Percentiles rank a stretch among this genome's conserved stretches.
These are phyloP conservation scores for Leccinum truebloodii DNA, from an alignment of 768 basidiomycete genomes.

Conservation along the genomic window DNA sequence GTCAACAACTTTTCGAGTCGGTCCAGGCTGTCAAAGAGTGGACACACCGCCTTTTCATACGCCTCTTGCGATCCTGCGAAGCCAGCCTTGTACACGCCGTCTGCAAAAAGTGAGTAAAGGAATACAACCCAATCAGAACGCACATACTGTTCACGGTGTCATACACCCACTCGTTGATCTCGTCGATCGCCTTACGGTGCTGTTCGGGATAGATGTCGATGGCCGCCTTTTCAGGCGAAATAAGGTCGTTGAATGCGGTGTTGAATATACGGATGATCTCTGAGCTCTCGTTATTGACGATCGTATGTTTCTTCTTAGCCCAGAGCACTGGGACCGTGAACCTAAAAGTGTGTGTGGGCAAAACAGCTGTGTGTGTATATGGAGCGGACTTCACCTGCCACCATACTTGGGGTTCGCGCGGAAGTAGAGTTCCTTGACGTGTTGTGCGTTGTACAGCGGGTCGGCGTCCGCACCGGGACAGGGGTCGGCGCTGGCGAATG, in stretches of 20 bases:
- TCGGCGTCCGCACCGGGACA: constrained; percentile 79
- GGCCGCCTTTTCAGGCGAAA: constrained; percentile 63
- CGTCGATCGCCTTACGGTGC: constrained; percentile 76
- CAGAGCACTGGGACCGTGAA: constrained; percentile 91
- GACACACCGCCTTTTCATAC: constrained; percentile 73
- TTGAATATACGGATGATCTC: constrained; percentile 97
- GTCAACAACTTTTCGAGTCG: constrained; percentile 74
- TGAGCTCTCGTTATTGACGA: constrained; percentile 95
- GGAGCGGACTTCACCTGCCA: constrained; percentile 49
- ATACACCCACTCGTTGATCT: constrained; percentile 84
- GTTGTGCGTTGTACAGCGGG: constrained; percentile 63
- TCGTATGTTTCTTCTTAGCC: constrained; percentile 85
- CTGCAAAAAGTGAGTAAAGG: constrained; percentile 33
- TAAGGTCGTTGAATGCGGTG: constrained; percentile 70
- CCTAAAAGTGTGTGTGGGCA: constrained; percentile 31
- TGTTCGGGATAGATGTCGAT: constrained; percentile 79
- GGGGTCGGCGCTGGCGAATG: constrained; percentile 68
- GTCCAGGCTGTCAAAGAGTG: constrained; percentile 80
- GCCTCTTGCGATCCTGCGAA: constrained; percentile 82
- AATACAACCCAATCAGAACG: constrained; percentile 7
- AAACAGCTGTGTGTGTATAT: not conserved
- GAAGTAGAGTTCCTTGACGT: constrained; percentile 86
- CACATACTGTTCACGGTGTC: constrained; percentile 76
- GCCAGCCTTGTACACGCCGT: constrained; percentile 87
- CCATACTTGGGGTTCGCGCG: constrained; percentile 68